These are phyloP conservation scores for Aspergillus hiratsukae DNA, from an alignment of 2,329 filamentous ascomycete species.

Conservation along the genomic window DNA sequence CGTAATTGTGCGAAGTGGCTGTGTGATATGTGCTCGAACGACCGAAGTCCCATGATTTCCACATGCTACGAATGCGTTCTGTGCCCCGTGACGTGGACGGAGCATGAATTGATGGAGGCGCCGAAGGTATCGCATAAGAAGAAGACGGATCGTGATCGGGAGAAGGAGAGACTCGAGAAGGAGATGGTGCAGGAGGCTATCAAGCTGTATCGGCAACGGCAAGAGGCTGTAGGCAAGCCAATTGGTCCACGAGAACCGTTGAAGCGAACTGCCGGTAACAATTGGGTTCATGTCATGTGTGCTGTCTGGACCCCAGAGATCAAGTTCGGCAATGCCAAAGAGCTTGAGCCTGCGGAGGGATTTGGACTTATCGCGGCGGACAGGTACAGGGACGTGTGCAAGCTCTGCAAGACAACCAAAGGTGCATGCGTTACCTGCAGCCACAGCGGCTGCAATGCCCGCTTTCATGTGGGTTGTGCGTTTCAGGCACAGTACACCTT, in stretches of 20 bases:
- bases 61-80: conserved; percentile 91
- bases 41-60: conserved; percentile 87
- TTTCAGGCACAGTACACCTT: conserved; percentile 76
- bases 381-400: conserved; percentile 74
- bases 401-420: conserved; percentile 68
- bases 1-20: conserved; percentile 76
- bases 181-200: conserved; percentile 75
- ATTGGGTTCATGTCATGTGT: conserved; percentile 95
- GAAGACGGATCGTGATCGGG: conserved; percentile 86
- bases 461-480: conserved; percentile 86
- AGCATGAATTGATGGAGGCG: conserved; percentile 78
- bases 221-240: conserved; percentile 79
- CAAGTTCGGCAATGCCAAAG: conserved; percentile 80
- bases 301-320: conserved; percentile 89
- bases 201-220: conserved; percentile 76
- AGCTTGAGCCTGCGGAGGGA: conserved; percentile 81
- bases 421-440: conserved; percentile 84
- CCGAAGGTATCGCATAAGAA: conserved; percentile 77
- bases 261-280: conserved; percentile 92
- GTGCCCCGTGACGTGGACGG: conserved; percentile 76
- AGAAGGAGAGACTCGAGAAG: conserved; percentile 80
- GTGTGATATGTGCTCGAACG: conserved; percentile 94
- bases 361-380: conserved; percentile 73
- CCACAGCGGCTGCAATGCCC: conserved; percentile 46
- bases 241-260: conserved; percentile 80